These are phyloP conservation scores for Fusarium aywerte DNA, from an alignment of 2,329 filamentous ascomycete genomes.

Conservation along the genomic window DNA sequence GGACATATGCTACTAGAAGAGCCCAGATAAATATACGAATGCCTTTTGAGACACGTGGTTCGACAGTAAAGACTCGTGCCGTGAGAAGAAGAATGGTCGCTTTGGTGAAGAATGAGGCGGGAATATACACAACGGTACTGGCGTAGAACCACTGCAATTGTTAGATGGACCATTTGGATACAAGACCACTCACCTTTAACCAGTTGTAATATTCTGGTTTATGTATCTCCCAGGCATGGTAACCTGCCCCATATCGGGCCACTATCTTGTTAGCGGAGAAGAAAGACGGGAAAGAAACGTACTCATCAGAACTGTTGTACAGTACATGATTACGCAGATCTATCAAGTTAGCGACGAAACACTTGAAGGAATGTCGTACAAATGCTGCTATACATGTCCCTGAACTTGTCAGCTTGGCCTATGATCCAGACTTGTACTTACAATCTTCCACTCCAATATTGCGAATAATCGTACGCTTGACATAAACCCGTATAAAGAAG, in stretches of 20 bases:
- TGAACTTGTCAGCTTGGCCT: constrained; percentile 9
- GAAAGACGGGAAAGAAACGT: neutral
- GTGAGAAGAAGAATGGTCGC: constrained; percentile 38
- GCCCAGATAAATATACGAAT: constrained; percentile 36
- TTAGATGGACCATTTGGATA: neutral
- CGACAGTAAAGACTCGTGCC: constrained; percentile 39
- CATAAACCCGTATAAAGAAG: constrained; percentile 32
- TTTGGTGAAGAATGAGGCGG: constrained; percentile 41
- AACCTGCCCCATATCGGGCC: constrained; percentile 35
- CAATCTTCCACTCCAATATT: constrained; percentile 33
- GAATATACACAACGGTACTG: constrained; percentile 37
- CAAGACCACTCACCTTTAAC: constrained; percentile 22
- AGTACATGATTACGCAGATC: constrained; percentile 21
- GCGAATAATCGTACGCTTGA: constrained; percentile 29
- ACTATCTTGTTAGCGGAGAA: constrained; percentile 22
- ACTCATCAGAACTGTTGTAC: constrained; percentile 31
- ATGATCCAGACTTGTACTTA: neutral
- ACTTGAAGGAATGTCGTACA: constrained; percentile 1
- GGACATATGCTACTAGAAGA: constrained; percentile 29
- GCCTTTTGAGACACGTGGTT: constrained; percentile 24
- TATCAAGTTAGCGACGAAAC: constrained; percentile 10
- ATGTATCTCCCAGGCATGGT: constrained; percentile 39
- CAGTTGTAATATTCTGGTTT: constrained; percentile 33
- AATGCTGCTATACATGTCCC: constrained; percentile 37
- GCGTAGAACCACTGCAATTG: constrained; percentile 36